Evolutionary conservation across 805 yeast genomes (phyloP), one percentile per base, ranked within the genome.

Genomic region (Lachancea waltii): DNA sequence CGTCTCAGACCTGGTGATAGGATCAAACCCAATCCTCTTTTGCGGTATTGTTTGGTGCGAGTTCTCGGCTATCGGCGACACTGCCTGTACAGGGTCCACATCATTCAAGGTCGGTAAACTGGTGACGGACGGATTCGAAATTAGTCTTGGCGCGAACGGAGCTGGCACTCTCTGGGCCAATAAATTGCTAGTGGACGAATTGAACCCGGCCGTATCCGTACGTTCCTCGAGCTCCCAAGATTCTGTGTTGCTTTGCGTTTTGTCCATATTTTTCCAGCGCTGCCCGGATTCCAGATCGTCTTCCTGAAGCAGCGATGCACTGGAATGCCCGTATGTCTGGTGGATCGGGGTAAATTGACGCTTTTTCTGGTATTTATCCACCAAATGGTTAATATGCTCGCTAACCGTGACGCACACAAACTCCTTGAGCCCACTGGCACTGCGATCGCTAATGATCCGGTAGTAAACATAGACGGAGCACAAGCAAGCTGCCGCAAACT

Each of bases 351-450:
- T 22, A 18, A 32, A 32, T 8, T 38, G 39, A 18, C 36, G 37
- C 36, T 43, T 45, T 33, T 36, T 42, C 13, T 35, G 41, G 40
- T 47, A 49, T 33, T 34, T 47, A 21, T 53, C 59, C 7, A 51
- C 50, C 43, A 81, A 56, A 20, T 58, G 53, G 40, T 77, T 72
- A 16, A 82, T 77, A 21, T 73, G 69, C 21, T 69, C 67, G 53
- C 79, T 79, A 36, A 81, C 77, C 22, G 75, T 67, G 8, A 65
- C 50, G 54, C 81, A 77, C 51, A 84, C 80, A 56, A 71, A 81
- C 44, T 75, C 76, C 47, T 75, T 79, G 39, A 81, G 58, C 9
- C 75, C 66, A 18, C 50, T 47, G 33, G 65, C 68, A 38, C 54
- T 62, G 30, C 55, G 52, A 13, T 60, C 54, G 26, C 69, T 57